Conservation (phyloP, 2,329 filamentous ascomycete genomes). For the Raffaelea ambrosiae region DNA sequence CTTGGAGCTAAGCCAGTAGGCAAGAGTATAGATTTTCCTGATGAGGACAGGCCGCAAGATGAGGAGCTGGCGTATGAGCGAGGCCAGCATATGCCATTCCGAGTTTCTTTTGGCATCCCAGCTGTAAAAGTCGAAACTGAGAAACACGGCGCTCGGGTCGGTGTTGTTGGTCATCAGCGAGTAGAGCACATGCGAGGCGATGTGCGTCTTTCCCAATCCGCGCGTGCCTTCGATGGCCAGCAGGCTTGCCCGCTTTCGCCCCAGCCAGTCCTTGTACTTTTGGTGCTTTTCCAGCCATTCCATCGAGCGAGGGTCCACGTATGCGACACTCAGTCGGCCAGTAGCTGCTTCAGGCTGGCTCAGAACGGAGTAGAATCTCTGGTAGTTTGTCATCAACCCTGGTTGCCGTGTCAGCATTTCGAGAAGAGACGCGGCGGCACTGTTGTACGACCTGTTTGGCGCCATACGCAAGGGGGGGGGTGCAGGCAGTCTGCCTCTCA, state of each 20-base stretch:
- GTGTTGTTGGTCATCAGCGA: neutral
- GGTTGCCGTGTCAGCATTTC: no score
- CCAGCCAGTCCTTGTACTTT: conserved; percentile 2
- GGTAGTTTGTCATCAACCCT: neutral
- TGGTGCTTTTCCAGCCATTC: conserved; percentile 1
- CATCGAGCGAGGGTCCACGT: neutral
- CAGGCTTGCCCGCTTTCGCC: neutral
- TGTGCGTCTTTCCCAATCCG: conserved; percentile 2
- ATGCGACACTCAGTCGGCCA: neutral
- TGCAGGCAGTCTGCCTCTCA: no score
- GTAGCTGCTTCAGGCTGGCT: no score
- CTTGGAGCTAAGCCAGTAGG: no score
- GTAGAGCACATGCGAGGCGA: conserved; percentile 1
- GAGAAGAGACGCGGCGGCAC: no score
- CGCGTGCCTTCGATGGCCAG: neutral
- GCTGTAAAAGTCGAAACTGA: conserved; percentile 6
- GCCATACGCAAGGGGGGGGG: no score
- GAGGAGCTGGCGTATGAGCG: conserved; percentile 4
- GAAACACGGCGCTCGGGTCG: neutral
- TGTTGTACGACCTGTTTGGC: no score
- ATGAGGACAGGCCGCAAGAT: neutral
- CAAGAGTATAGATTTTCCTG: no score
- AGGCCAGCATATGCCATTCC: conserved; percentile 3
- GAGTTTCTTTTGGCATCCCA: conserved; percentile 1
- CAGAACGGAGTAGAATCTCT: neutral